phyloP scores from a whole-genome alignment of 2,329 filamentous ascomycete genomes.

The Trichothecium roseum region DNA sequence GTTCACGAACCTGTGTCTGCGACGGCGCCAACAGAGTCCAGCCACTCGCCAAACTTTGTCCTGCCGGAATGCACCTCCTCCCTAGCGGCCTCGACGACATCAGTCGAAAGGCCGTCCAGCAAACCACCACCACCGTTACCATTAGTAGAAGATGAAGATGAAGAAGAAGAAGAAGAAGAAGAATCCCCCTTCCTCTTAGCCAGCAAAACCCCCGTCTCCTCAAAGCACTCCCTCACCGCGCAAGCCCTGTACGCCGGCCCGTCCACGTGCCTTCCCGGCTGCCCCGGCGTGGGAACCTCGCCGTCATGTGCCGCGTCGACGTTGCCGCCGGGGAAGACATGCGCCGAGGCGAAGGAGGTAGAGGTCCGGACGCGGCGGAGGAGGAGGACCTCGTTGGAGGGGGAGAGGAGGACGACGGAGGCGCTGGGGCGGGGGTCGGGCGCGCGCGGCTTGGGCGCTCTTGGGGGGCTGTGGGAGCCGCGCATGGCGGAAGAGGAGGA shows the following conservation, averaged over 20 bases:
- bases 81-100: slow-evolving; percentile 54
- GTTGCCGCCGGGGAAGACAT: slow-evolving; percentile 92
- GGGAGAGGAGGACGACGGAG: slow-evolving; percentile 77
- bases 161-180: too few species aligned
- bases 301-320: slow-evolving; percentile 72
- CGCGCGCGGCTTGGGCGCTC: background rate
- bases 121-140: too few species aligned
- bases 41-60: slow-evolving; percentile 58
- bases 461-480: slow-evolving; percentile 7
- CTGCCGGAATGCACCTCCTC: slow-evolving; percentile 57
- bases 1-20: slow-evolving; percentile 61
- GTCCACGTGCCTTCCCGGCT: slow-evolving; percentile 47
- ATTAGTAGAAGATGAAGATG: too few species aligned
- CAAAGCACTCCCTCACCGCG: slow-evolving; percentile 85
- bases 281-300: slow-evolving; percentile 33
- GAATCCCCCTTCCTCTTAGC: slow-evolving; percentile 45
- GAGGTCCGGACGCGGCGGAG: slow-evolving; percentile 78
- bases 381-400: slow-evolving; percentile 76
- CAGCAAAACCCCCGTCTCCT: slow-evolving; percentile 84
- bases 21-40: slow-evolving; percentile 41
- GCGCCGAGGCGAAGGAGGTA: slow-evolving; percentile 76
- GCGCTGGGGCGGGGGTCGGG: slow-evolving; percentile 49
- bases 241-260: slow-evolving; percentile 65
- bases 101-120: slow-evolving; percentile 50
- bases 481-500: too few species aligned